phyloP scores from a whole-genome alignment of 306 rosid genomes.

The Pueraria montana region DNA sequence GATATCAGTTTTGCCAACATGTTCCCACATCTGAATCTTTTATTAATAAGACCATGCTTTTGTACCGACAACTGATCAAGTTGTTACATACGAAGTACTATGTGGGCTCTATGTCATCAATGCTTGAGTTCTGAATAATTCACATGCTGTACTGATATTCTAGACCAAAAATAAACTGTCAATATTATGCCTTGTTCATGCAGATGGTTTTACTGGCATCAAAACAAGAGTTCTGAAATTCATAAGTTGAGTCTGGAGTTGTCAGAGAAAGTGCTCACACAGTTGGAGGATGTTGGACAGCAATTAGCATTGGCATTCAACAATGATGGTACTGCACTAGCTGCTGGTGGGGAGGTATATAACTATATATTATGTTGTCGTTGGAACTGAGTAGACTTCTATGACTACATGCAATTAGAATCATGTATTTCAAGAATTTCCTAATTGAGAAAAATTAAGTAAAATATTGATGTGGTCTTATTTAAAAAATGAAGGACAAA shows the following conservation, averaged over 20 bases:
- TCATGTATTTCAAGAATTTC: neutral
- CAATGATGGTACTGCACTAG: constrained; percentile 78
- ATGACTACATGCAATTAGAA: no score
- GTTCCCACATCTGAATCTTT: no score
- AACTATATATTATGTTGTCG: no score
- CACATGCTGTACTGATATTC: constrained; percentile 15
- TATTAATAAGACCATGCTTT: no score
- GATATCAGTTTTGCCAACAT: no score
- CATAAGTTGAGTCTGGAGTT: constrained; percentile 58
- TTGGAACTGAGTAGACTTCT: no score
- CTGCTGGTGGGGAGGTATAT: constrained; percentile 92
- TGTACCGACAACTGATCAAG: no score
- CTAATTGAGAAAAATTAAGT: neutral
- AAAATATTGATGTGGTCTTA: neutral
- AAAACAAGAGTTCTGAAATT: constrained; percentile 51
- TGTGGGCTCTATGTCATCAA: no score
- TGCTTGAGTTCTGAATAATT: no score
- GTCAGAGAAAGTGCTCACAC: constrained; percentile 62
- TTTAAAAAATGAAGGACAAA: neutral
- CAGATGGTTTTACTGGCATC: constrained; percentile 83
- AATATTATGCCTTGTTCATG: constrained; percentile 36
- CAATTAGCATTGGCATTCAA: constrained; percentile 86
- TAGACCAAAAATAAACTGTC: constrained; percentile 3
- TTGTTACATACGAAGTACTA: no score
- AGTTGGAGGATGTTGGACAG: constrained; percentile 74